phyloP scores from a whole-genome alignment of 192 early-diverging fungal genomes.

The Gryganskiella cystojenkinii region DNA sequence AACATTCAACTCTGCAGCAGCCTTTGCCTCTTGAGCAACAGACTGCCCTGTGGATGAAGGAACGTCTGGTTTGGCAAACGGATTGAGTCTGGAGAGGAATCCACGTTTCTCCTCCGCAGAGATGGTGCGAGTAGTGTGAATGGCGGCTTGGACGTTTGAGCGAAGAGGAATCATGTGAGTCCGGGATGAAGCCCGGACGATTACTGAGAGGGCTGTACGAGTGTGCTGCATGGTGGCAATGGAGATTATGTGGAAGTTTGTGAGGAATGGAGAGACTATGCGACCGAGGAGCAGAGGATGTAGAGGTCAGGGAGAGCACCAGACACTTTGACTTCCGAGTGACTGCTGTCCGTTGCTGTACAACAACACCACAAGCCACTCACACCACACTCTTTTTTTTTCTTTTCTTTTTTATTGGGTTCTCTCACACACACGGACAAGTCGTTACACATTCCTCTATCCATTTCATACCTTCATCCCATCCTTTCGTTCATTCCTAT shows the following conservation, averaged over 20 bases:
- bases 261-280: background rate
- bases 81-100: slow-evolving; percentile 48
- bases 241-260: background rate
- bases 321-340: background rate
- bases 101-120: slow-evolving; percentile 42
- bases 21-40: background rate
- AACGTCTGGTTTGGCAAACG: slow-evolving; percentile 41
- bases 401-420: background rate
- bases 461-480: slow-evolving; percentile 1
- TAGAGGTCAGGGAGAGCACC: background rate
- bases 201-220: too few relatives aligned
- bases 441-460: background rate
- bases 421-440: too few relatives aligned
- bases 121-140: slow-evolving; percentile 22
- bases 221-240: too few relatives aligned
- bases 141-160: background rate
- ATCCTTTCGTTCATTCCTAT: too few relatives aligned
- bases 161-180: too few relatives aligned
- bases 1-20: slow-evolving; percentile 30
- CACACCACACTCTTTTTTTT: slow-evolving; percentile 17
- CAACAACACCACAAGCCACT: background rate
- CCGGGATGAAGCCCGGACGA: too few relatives aligned
- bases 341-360: background rate
- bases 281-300: too few relatives aligned
- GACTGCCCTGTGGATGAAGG: background rate